Base-by-base conservation (phyloP, 805 yeast species). In the Myxozyma neglecta region DNA sequence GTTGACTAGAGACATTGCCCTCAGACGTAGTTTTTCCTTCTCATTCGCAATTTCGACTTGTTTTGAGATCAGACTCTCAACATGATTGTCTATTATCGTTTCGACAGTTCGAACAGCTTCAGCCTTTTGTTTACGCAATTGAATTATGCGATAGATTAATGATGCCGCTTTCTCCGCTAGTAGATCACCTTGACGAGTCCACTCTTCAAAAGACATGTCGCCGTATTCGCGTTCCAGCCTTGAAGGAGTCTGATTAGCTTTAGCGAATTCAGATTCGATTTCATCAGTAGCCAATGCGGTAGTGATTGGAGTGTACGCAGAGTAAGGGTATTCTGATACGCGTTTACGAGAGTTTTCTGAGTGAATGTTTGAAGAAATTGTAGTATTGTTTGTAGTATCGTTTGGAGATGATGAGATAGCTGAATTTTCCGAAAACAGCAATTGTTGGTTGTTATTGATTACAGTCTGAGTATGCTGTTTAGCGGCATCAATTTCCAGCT, bases 181-280 rank as follows among this genome's bases (percentile, higher is more conserved):
- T 14, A 29, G 16, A 3, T 52, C 53, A 16, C 66, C 63, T 8
- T 49, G 49, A 4, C 20, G 20, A 8, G 55, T 37, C 66, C 66
- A 63, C 13, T 63, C 66, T 16, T 44, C 46, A 16, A 63, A 48
- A 20, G 65, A 57, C 64, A 61, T 63, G 24, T 50, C 47, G 32
- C 63, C 66, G 44, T 62, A 62, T 13, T 36, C 14, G 0, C 18
- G 56, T 24, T 57, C 61, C 6, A 40, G 10, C n/a, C 39, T 45
- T n/a, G 36, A 32, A 7, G 61, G 61, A 10, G 29, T 37, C 24
- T 54, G 61, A 16, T 53, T 48, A 3, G 36, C 48, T 16, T 42
- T 34, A 14, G 29, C 18, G 29, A 54, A 53, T 42, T 61, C 61
- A 8, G 44, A 16, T 18, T 50, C 56, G 32, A 61, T 29, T 16